Base-by-base conservation (phyloP, 2,329 filamentous ascomycete genomes). In the Endoconidiophora laricicola region DNA sequence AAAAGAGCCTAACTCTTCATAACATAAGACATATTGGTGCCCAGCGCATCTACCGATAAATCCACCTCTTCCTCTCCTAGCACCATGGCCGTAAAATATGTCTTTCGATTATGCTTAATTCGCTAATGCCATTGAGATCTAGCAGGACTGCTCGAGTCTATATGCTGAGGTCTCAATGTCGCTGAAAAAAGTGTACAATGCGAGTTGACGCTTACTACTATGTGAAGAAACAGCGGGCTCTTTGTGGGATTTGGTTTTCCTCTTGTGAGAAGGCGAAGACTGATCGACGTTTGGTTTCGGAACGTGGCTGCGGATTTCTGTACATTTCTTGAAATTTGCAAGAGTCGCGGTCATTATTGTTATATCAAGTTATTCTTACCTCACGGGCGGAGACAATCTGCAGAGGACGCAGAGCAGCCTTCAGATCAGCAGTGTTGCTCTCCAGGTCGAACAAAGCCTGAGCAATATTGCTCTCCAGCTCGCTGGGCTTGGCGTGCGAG, bases 331-430 rank as follows among this genome's bases (percentile, higher is more conserved):
- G 10, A 10, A 26, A 26, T 44, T 5, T 44, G 1, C n/a, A 12
- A 49, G 26, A 49, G 41, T 40, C 20, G 43, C 44, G 39, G 37
- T 44, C 6, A 9, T 12, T 43, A 20, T 33, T 26, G 9, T 9
- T 48, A 37, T 20, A 26, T 48, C 44, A 43, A 20, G 18, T 44
- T 57, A 51, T 68, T 81, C 87, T 87, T 83, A 98, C 91, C 90
- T 98, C 91, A 72, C 88, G 86, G 69, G 91, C 91, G 74, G 86
- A 94, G 70, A 93, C 86, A 73, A 98, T 88, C 80, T 98, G 91
- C 73, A 98, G 82, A 71, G 91, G 91, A 67, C 91, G 83, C 68
- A 98, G 83, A 62, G 87, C 83, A 66, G 79, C 79, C 84, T 90
- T 94, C 74, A 98, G 85, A 74, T 98, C 91, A 69, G 87, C 77